Conservation (phyloP, 768 basidiomycete genomes). For the Arthromyces matolae region DNA sequence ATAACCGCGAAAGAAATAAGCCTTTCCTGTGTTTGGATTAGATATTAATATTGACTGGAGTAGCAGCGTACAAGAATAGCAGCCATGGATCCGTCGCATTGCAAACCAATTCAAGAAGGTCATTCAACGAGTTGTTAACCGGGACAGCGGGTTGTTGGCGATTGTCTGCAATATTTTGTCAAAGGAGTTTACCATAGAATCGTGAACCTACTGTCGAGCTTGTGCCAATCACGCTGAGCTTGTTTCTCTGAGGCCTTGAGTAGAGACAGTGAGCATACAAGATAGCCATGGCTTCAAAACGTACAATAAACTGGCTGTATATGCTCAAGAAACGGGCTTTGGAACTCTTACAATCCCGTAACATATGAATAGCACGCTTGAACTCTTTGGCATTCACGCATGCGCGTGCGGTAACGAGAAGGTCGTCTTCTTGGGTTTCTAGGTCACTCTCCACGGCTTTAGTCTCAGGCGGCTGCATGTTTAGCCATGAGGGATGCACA, state of each 20-base stretch:
- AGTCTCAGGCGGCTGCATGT: constrained; percentile 29
- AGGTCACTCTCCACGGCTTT: constrained; percentile 39
- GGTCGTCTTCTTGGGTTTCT: constrained; percentile 65
- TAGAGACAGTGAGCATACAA: neutral
- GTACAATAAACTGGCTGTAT: constrained; percentile 85
- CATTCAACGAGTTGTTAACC: constrained; percentile 53
- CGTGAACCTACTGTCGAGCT: constrained; percentile 60
- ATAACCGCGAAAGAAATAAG: constrained; percentile 74
- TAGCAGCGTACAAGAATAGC: constrained; percentile 65
- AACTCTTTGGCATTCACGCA: constrained; percentile 79
- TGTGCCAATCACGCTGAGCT: constrained; percentile 82
- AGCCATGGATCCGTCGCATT: constrained; percentile 74
- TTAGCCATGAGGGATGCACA: constrained; percentile 24
- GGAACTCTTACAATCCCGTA: constrained; percentile 62
- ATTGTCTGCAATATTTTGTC: constrained; percentile 43
- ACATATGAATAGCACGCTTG: constrained; percentile 60
- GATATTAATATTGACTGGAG: neutral
- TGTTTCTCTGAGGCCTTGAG: constrained; percentile 80
- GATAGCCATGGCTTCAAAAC: constrained; percentile 24
- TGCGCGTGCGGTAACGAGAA: constrained; percentile 65
- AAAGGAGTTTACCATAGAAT: neutral
- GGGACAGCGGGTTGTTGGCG: constrained; percentile 67
- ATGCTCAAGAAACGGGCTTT: constrained; percentile 73
- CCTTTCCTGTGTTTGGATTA: constrained; percentile 56
- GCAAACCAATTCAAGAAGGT: constrained; percentile 57